Percentiles rank a stretch among this genome's conserved stretches.
Conservation (phyloP, 805 yeast genomes). For the Ogataea naganishii region DNA sequence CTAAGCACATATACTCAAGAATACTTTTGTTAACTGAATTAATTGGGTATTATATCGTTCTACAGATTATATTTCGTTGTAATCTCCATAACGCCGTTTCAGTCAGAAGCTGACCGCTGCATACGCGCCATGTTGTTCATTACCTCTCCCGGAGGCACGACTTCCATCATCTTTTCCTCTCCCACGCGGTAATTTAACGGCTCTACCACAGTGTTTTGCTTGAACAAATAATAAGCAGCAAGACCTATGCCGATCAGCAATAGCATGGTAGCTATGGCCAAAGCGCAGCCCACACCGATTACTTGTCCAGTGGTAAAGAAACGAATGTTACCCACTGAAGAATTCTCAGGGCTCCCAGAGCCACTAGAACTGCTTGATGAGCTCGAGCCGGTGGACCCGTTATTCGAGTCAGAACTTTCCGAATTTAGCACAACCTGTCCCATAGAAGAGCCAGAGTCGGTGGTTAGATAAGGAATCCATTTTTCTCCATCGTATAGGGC, state of each 20-base stretch:
- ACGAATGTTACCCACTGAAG: constrained; percentile 5
- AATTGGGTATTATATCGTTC: too few species aligned
- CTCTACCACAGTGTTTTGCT: constrained; percentile 30
- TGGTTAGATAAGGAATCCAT: constrained; percentile 61
- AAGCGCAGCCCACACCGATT: constrained; percentile 60
- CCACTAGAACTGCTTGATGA: not conserved
- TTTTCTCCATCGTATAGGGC: constrained; percentile 56
- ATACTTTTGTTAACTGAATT: too few species aligned
- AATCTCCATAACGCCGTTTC: too few species aligned
- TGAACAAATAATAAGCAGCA: constrained; percentile 24
- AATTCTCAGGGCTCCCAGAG: constrained; percentile 1
- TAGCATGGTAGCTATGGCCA: constrained; percentile 46
- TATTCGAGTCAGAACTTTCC: constrained; percentile 22
- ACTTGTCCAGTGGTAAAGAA: constrained; percentile 49
- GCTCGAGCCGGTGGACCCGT: constrained; percentile 13
- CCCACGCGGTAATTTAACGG: constrained; percentile 48
- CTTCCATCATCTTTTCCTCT: constrained; percentile 51
- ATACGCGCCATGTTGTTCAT: constrained; percentile 19
- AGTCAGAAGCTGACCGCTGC: too few species aligned
- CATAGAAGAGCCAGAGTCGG: constrained; percentile 26
- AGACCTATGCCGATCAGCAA: constrained; percentile 31
- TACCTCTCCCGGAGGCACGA: constrained; percentile 53
- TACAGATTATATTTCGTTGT: too few species aligned
- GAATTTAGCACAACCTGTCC: constrained; percentile 13
- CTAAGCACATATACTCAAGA: too few species aligned